These are phyloP conservation scores for Cucurbita ficifolia DNA, from an alignment of 306 rosid species.

Conservation along the genomic window DNA sequence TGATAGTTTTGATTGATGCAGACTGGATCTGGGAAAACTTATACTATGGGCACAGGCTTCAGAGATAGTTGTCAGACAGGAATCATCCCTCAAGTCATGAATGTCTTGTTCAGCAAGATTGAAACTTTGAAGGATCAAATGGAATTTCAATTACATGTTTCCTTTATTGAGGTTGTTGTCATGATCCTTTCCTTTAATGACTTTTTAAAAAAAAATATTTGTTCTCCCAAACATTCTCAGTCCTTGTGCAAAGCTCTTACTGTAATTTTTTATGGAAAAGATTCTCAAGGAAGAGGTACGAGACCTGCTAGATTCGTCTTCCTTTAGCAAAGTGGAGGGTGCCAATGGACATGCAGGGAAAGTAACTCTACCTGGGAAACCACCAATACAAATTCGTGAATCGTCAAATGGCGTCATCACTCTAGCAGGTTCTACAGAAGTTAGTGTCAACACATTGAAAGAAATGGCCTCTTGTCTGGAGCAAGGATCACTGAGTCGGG, in stretches of 20 bases:
- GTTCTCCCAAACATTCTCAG: neutral
- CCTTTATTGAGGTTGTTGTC: slow-evolving; percentile 80
- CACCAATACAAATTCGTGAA: slow-evolving; percentile 98
- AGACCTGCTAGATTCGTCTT: slow-evolving; percentile 80
- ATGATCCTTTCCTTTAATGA: neutral
- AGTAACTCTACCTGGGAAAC: slow-evolving; percentile 58
- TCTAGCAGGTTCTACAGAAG: slow-evolving; percentile 93
- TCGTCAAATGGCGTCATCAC: slow-evolving; percentile 96
- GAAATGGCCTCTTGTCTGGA: slow-evolving; percentile 97
- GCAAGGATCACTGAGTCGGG: slow-evolving; percentile 90
- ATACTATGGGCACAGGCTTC: slow-evolving; percentile 98
- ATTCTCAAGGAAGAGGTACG: slow-evolving; percentile 96
- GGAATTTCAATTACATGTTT: slow-evolving; percentile 90
- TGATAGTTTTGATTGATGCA: slow-evolving; percentile 43
- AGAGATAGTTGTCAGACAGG: slow-evolving; percentile 74
- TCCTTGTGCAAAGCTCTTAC: slow-evolving; percentile 21
- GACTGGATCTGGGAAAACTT: slow-evolving; percentile 99
- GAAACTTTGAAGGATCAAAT: slow-evolving; percentile 62
- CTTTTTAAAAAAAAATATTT: neutral
- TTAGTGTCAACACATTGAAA: slow-evolving; percentile 61
- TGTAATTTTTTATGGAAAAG: slow-evolving; percentile 25
- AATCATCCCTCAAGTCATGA: slow-evolving; percentile 88
- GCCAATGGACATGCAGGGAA: slow-evolving; percentile 73
- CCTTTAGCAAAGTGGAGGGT: slow-evolving; percentile 62
- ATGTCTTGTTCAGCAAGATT: slow-evolving; percentile 72